These are phyloP conservation scores for Rhodotorula graminis DNA, from an alignment of 768 basidiomycete genomes.

Conservation along the genomic window DNA sequence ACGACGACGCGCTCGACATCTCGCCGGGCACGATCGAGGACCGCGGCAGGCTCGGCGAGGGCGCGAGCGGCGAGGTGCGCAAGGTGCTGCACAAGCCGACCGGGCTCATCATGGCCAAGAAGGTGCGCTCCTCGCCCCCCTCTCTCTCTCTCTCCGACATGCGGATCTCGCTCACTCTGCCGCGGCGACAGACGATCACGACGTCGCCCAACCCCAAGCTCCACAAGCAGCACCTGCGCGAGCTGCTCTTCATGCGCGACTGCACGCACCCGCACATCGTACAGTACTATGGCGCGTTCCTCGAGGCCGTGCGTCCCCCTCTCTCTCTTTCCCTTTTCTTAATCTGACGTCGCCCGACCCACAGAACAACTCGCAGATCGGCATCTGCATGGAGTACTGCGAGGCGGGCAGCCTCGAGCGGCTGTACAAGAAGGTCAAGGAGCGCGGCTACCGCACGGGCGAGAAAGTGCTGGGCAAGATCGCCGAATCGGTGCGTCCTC, in stretches of 20 bases:
- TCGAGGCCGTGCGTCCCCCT: constrained; percentile 42
- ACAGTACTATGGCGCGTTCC: constrained; percentile 79
- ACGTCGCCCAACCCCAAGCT: constrained; percentile 77
- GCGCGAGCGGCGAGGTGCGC: constrained; percentile 92
- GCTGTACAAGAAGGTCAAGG: constrained; percentile 76
- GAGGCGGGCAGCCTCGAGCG: constrained; percentile 86
- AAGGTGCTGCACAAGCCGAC: constrained; percentile 82
- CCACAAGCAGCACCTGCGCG: constrained; percentile 76
- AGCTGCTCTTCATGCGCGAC: constrained; percentile 80
- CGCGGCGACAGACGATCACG: constrained; percentile 60
- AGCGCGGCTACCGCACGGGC: constrained; percentile 69
- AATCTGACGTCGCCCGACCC: neutral
- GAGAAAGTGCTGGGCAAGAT: constrained; percentile 86
- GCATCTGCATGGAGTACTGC: constrained; percentile 86
- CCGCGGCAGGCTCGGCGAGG: constrained; percentile 76
- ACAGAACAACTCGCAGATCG: constrained; percentile 67
- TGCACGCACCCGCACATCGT: constrained; percentile 83
- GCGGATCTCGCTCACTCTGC: no score
- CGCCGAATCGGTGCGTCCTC: constrained; percentile 75
- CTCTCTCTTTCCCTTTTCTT: neutral
- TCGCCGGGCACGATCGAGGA: constrained; percentile 59
- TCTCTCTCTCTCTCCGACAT: no score
- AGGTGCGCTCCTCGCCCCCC: constrained; percentile 53
- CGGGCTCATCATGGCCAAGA: constrained; percentile 79
- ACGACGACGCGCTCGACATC: constrained; percentile 27